Evolutionary conservation across 352 stramenopile genomes (phyloP).

Genomic region (Globisporangium canariense): DNA sequence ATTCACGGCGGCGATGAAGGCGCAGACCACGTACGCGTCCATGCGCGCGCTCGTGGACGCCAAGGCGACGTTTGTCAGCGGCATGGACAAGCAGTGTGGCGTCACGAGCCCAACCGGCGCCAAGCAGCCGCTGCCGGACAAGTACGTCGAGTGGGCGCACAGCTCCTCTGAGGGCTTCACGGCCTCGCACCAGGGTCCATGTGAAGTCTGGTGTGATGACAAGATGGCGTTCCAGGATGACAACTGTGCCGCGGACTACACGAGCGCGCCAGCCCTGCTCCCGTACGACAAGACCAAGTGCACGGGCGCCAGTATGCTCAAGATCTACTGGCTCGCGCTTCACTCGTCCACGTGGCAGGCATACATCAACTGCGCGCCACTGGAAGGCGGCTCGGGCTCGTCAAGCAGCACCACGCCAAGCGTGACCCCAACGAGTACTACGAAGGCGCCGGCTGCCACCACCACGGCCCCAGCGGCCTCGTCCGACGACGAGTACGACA

Average conservation of each 20-base stretch:
- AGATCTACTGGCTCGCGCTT: slow-evolving; percentile 37
- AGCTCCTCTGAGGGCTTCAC: slow-evolving; percentile 23
- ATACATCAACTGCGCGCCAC: slow-evolving; percentile 22
- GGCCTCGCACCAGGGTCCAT: slow-evolving; percentile 36
- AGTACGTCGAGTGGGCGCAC: slow-evolving; percentile 39
- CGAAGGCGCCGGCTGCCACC: background rate
- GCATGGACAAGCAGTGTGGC: slow-evolving; percentile 18
- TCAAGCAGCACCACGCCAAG: slow-evolving; percentile 5
- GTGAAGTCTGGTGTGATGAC: slow-evolving; percentile 55
- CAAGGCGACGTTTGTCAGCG: slow-evolving; percentile 4
- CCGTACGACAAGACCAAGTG: slow-evolving; percentile 48
- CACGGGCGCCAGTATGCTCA: slow-evolving; percentile 30
- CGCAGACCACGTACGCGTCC: slow-evolving; percentile 18
- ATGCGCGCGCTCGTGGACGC: slow-evolving; percentile 18
- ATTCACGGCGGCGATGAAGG: slow-evolving; percentile 25
- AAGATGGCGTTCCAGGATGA: slow-evolving; percentile 40
- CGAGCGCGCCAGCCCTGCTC: slow-evolving; percentile 27
- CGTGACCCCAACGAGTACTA: slow-evolving; percentile 3
- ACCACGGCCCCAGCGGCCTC: slow-evolving; percentile 7
- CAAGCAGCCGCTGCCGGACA: slow-evolving; percentile 26
- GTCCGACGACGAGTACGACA: slow-evolving; percentile 1
- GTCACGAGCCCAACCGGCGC: slow-evolving; percentile 30
- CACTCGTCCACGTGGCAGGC: slow-evolving; percentile 37
- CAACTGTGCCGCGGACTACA: slow-evolving; percentile 44
- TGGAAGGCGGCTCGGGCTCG: slow-evolving; percentile 4